Percentiles rank a stretch among this genome's conserved stretches.
phyloP scores from a whole-genome alignment of 192 early-diverging fungal genomes.

The Neocallimastix lanati region DNA sequence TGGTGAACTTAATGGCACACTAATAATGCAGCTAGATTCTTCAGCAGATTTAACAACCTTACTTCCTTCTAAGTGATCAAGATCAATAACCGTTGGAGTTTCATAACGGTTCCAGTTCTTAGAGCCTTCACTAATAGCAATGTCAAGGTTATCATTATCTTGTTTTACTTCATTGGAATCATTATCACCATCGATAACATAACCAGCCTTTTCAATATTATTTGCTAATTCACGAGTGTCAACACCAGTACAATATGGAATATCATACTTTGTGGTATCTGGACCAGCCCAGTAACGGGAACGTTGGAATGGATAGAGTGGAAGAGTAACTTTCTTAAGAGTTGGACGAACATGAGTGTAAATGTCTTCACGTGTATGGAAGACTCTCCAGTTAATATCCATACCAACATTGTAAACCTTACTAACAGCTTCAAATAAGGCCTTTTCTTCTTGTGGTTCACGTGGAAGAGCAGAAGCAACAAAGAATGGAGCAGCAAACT shows the following conservation, averaged over 20 bases:
- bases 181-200: not conserved
- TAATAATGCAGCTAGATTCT: not conserved
- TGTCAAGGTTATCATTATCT: not conserved
- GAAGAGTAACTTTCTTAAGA: not conserved
- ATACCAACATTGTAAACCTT: not conserved
- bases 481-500: not conserved
- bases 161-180: not conserved
- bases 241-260: not conserved
- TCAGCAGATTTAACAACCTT: not conserved
- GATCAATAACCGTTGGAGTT: not conserved
- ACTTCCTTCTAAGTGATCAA: not conserved
- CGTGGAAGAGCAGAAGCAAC: not conserved
- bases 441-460: not conserved
- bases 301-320: not conserved
- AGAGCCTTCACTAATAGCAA: not conserved
- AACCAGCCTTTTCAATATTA: not conserved
- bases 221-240: not conserved
- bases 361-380: not conserved
- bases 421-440: not conserved
- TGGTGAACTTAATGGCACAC: not conserved
- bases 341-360: not conserved
- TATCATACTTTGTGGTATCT: not conserved
- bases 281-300: not conserved
- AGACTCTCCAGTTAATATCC: not conserved
- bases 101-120: not conserved